Evolutionary conservation across 2,329 filamentous ascomycete species (phyloP), one percentile per base, ranked within the genome.

Genomic region (Colletotrichum truncatum): DNA sequence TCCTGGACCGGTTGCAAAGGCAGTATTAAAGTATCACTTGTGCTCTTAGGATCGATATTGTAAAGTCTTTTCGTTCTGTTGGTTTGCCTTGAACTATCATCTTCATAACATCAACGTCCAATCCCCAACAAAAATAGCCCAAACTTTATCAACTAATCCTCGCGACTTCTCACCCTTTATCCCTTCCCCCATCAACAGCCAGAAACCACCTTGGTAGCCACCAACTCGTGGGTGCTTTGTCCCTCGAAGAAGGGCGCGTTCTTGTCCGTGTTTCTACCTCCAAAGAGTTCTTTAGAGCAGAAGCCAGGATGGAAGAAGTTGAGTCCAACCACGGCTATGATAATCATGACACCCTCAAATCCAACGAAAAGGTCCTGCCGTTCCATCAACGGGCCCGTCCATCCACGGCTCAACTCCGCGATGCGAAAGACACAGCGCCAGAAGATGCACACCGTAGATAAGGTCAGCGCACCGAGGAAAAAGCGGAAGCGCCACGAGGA

Each of bases 351-450:
- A 45, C 86, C 85, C 79, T 90, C 87, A 56, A 90, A 82, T 5
- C 77, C 84, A 66, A 89, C 82, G 72, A 90, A 89, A 61, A 86
- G 76, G 36, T 77, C 78, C 76, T 90, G 80, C 36, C 84, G 75
- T 32, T 72, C 75, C 73, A 90, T 89, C 70, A 92, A 74, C 21
- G 81, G 75, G 0, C 89, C 89, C 3, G 72, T 75, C 85, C 88
- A 93, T 1, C 90, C 90, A 55, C 85, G 80, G 67, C 84, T 86
- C 68, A 93, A 77, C 81, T 93, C 90, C 0, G 85, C 86, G 21
- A 91, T 85, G 58, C 91, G 85, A 75, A 88, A 93, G 41, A 88
- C 84, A 68, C 85, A 89, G 8, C 91, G 82, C 70, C 86, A 85
- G 67, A 92, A 85, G 71, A 93, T 88, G 69, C 83, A 84, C 11